Conservation (phyloP, 1,284 basidiomycete genomes). For the Leccinum pseudoinsigne region DNA sequence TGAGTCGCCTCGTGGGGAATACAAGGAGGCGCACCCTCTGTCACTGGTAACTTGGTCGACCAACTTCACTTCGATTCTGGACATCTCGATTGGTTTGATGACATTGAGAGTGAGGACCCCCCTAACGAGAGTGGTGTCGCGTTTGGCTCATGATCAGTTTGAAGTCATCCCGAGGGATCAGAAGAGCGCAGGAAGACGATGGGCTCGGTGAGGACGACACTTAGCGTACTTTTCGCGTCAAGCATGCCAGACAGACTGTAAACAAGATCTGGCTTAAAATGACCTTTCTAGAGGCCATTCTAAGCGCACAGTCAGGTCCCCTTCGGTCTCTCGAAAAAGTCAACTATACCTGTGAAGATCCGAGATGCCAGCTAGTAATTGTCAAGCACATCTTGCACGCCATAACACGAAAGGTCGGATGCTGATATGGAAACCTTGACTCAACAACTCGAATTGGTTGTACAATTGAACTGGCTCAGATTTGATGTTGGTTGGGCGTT, state of each 20-base stretch:
- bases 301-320: neutral
- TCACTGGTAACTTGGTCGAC: slow-evolving; percentile 45
- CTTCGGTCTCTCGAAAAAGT: no score
- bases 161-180: slow-evolving; percentile 38
- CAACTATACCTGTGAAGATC: no score
- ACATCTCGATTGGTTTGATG: slow-evolving; percentile 82
- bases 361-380: no score
- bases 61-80: slow-evolving; percentile 82
- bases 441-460: no score
- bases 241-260: slow-evolving; percentile 12
- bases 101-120: slow-evolving; percentile 84
- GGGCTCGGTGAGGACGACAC: slow-evolving; percentile 80
- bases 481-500: no score
- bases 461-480: no score
- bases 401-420: no score
- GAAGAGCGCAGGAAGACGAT: slow-evolving; percentile 71
- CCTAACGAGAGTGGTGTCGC: slow-evolving; percentile 73
- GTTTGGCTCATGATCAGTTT: slow-evolving; percentile 8
- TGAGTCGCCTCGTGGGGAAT: no score
- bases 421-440: no score
- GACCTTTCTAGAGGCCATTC: neutral
- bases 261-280: neutral
- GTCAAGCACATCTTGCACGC: no score
- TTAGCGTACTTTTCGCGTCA: slow-evolving; percentile 40
- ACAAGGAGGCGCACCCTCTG: no score